Percentiles rank a stretch among this genome's conserved stretches.
These are phyloP conservation scores for Chlamydomonas incerta DNA, from an alignment of 139 green algal genomes.

Conservation along the genomic window DNA sequence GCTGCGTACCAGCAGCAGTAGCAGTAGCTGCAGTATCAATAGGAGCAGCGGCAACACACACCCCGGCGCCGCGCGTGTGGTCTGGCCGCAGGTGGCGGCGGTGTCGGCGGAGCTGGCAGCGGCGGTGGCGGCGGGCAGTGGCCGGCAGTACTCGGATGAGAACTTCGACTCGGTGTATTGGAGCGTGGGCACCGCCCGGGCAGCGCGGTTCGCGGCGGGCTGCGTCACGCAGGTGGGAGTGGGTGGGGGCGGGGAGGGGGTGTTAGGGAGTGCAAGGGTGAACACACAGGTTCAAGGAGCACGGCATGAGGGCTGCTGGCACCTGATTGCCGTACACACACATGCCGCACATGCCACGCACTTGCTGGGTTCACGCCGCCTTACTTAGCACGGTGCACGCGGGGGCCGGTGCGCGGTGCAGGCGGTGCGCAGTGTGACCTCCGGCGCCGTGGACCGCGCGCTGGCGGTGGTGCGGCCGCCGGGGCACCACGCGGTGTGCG, in stretches of 20 bases:
- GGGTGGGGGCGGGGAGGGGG: too few species aligned
- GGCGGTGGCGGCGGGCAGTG: too few species aligned
- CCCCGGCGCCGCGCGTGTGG: background rate
- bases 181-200: background rate
- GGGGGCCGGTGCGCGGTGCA: too few species aligned
- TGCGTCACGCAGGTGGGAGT: background rate
- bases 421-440: constrained; percentile 48
- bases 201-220: too few species aligned
- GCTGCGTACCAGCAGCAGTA: too few species aligned
- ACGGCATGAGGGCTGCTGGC: too few species aligned
- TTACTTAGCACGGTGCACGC: too few species aligned
- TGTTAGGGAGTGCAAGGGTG: too few species aligned
- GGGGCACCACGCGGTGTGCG: constrained; percentile 84
- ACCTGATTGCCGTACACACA: background rate
- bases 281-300: too few species aligned
- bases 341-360: background rate
- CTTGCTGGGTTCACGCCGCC: too few species aligned
- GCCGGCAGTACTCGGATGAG: background rate
- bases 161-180: background rate
- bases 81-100: background rate
- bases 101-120: too few species aligned
- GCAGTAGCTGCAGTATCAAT: too few species aligned
- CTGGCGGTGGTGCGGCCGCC: constrained; percentile 84
- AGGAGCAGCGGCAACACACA: background rate
- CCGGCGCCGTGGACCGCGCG: constrained; percentile 29